phyloP scores from a whole-genome alignment of 2,329 filamentous ascomycete genomes.

The Venturia pyrina region DNA sequence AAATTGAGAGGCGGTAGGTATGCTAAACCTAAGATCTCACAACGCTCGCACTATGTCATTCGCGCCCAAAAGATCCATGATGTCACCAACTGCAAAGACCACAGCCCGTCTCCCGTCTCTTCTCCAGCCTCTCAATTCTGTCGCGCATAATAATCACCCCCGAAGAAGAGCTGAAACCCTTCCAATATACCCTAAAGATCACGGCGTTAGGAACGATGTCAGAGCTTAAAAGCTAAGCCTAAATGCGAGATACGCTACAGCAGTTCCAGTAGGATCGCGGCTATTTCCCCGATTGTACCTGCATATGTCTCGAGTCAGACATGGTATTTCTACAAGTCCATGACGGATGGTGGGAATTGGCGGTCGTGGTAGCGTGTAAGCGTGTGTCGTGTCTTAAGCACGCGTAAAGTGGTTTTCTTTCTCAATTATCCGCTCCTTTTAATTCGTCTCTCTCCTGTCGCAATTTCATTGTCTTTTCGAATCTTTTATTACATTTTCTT shows the following conservation, averaged over 20 bases:
- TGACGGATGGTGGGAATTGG: constrained; percentile 1
- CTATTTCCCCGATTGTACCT: not conserved
- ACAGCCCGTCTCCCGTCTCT: too few relatives aligned
- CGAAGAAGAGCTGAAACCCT: not conserved
- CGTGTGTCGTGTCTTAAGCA: not conserved
- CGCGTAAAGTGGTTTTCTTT: not conserved
- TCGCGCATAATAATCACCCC: not conserved
- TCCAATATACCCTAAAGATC: not conserved
- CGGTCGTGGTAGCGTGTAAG: not conserved
- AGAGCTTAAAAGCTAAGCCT: not conserved
- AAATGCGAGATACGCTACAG: not conserved
- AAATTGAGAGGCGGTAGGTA: too few relatives aligned
- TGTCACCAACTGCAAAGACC: too few relatives aligned
- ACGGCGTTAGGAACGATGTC: not conserved
- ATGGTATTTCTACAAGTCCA: not conserved
- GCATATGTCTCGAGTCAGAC: constrained; percentile 1
- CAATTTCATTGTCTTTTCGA: too few relatives aligned
- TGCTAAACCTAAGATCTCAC: too few relatives aligned
- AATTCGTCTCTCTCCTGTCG: too few relatives aligned
- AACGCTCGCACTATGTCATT: too few relatives aligned
- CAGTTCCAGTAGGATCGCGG: not conserved
- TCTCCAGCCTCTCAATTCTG: not conserved
- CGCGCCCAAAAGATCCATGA: too few relatives aligned
- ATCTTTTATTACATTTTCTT: too few relatives aligned
- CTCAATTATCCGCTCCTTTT: not conserved